Evolutionary conservation across 2,329 filamentous ascomycete species (phyloP).

Genomic region (Annulohypoxylon truncatum): DNA sequence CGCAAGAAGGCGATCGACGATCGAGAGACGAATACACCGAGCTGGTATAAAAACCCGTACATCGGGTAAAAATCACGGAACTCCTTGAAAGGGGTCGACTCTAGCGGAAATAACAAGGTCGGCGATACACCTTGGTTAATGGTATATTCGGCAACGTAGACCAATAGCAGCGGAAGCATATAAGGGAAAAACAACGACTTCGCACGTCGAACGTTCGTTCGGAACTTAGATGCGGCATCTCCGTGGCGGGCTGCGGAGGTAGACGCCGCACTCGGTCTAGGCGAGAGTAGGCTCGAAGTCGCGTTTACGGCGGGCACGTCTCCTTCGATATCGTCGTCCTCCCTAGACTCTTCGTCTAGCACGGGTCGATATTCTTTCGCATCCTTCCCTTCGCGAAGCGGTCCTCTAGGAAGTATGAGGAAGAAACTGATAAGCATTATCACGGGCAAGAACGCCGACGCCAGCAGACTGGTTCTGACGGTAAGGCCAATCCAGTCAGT

Average conservation of each 20-base stretch:
- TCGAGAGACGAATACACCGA: slow-evolving; percentile 93
- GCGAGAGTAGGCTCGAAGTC: slow-evolving; percentile 62
- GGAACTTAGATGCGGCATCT: slow-evolving; percentile 52
- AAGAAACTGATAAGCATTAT: slow-evolving; percentile 93
- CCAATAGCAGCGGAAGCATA: slow-evolving; percentile 91
- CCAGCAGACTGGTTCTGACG: slow-evolving; percentile 78
- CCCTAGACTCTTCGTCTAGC: slow-evolving; percentile 55
- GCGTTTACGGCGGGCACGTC: slow-evolving; percentile 55
- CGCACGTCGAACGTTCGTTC: slow-evolving; percentile 72
- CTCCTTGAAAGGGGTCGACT: slow-evolving; percentile 79
- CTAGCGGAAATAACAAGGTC: slow-evolving; percentile 86
- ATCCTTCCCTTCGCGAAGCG: slow-evolving; percentile 62
- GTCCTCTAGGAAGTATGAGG: slow-evolving; percentile 76
- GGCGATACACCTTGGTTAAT: slow-evolving; percentile 96
- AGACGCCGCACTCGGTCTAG: slow-evolving; percentile 55
- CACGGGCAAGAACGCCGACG: slow-evolving; percentile 81
- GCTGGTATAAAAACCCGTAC: slow-evolving; percentile 94
- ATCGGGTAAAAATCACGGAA: slow-evolving; percentile 93
- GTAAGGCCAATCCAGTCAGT: slow-evolving; percentile 83
- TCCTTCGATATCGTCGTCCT: slow-evolving; percentile 51
- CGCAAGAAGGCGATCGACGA: slow-evolving; percentile 90
- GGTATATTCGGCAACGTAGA: slow-evolving; percentile 96
- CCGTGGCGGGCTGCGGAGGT: slow-evolving; percentile 52
- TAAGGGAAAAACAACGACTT: slow-evolving; percentile 77
- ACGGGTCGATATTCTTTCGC: slow-evolving; percentile 67